A percentile compares a stretch with the other conserved stretches of the same genome.
phyloP scores from a whole-genome alignment of 257 asterid genomes.

The Apocynum venetum region DNA sequence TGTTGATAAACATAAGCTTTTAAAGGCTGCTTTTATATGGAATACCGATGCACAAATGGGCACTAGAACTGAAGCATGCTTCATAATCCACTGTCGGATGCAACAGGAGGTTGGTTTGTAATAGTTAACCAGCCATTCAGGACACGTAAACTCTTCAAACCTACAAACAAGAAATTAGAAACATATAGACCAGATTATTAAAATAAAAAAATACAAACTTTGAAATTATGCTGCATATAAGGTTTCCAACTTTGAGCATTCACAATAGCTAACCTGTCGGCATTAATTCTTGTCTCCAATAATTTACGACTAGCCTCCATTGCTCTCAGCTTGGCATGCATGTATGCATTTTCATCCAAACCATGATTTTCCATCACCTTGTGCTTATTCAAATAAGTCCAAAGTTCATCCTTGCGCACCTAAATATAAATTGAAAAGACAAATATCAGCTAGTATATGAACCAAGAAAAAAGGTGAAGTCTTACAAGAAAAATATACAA shows the following conservation, averaged over 20 bases:
- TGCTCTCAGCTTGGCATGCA: slow-evolving; percentile 58
- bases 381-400: slow-evolving; percentile 39
- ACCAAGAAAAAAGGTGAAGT: background rate
- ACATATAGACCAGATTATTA: slow-evolving; percentile 17
- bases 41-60: slow-evolving; percentile 75
- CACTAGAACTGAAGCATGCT: slow-evolving; percentile 56
- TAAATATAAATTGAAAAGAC: slow-evolving; percentile 22
- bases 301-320: slow-evolving; percentile 37
- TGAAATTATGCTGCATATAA: slow-evolving; percentile 1
- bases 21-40: slow-evolving; percentile 36
- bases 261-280: slow-evolving; percentile 45
- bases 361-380: slow-evolving; percentile 33
- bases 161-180: slow-evolving; percentile 30
- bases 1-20: slow-evolving; percentile 33
- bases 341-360: slow-evolving; percentile 40
- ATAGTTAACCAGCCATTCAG: slow-evolving; percentile 54
- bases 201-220: background rate
- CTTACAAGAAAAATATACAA: background rate
- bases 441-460: background rate
- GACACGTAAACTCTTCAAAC: slow-evolving; percentile 76
- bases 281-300: slow-evolving; percentile 53
- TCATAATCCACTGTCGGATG: slow-evolving; percentile 51
- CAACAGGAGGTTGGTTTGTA: slow-evolving; percentile 66
- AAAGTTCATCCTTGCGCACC: slow-evolving; percentile 61
- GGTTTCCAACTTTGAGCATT: slow-evolving; percentile 3